Evolutionary conservation across 371 early-diverging fungal genomes (phyloP), one percentile per base, ranked within the genome.

Genomic region (Nematocida sp.): DNA sequence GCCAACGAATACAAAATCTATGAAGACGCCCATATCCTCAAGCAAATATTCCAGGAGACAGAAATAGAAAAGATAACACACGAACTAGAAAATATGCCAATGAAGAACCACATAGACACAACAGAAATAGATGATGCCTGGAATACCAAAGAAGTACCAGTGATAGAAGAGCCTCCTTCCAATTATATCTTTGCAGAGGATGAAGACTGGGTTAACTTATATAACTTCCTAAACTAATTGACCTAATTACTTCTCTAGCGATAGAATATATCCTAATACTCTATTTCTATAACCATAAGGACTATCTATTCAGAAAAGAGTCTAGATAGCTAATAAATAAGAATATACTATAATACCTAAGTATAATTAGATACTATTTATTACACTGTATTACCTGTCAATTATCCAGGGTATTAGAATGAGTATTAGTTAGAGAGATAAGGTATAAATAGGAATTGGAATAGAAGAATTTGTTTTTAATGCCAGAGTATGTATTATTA

Each of bases 171-270:
- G n/a, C n/a, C n/a, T n/a, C n/a, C n/a, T n/a, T 60, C 67, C n/a
- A 54, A 37, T 45, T 66, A 54, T 32, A 43, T 66, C 4, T 66
- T 66, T 45, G 60, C 67, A 38, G 74, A 70, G 35, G 74, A 70
- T 17, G 74, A 70, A 5, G 74, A 70, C 31, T 70, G 74, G 74
- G 60, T 70, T 3, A 57, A 70, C 52, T 21, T 70, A 2, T 70
- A 70, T 45, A 70, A 70, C 61, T 70, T 70, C 47, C 32, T 70
- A 34, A 70, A 43, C 29, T 70, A 70, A 43, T 31, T 9, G 11
- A 37, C n/a, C 27, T 47, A n/a, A n/a, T n/a, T n/a, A n/a, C n/a
- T n/a, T n/a, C n/a, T n/a, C n/a, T n/a, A n/a, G n/a, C n/a, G n/a
- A n/a, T n/a, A n/a, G n/a, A n/a, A n/a, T n/a, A n/a, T n/a, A n/a